These are phyloP conservation scores for Trichoderma guizhouense DNA, from an alignment of 2,329 filamentous ascomycete genomes.

Conservation along the genomic window DNA sequence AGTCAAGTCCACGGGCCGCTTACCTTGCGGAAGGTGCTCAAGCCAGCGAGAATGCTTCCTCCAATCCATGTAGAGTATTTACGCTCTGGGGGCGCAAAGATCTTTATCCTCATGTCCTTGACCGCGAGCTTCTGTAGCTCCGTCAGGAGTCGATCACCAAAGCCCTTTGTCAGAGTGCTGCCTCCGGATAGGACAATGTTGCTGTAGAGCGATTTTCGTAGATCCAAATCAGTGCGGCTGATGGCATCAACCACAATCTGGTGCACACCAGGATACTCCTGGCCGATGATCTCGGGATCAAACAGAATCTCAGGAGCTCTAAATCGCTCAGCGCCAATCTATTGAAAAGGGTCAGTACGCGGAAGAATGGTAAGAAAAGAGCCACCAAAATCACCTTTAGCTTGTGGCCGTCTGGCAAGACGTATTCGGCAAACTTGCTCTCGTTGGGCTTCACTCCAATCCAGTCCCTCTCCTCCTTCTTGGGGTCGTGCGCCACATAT, in stretches of 20 bases:
- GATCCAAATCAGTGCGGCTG: slow-evolving; percentile 88
- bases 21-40: slow-evolving; percentile 98
- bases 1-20: slow-evolving; percentile 25
- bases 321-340: slow-evolving; percentile 93
- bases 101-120: slow-evolving; percentile 99
- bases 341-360: neutral
- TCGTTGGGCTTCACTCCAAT: slow-evolving; percentile 72
- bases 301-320: slow-evolving; percentile 96
- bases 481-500: slow-evolving; percentile 87
- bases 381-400: slow-evolving; percentile 62
- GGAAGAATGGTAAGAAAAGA: neutral
- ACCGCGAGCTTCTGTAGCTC: slow-evolving; percentile 92
- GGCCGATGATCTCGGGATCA: slow-evolving; percentile 92
- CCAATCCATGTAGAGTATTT: slow-evolving; percentile 99
- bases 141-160: slow-evolving; percentile 85
- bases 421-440: slow-evolving; percentile 80
- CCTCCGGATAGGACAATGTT: slow-evolving; percentile 97
- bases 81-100: slow-evolving; percentile 93
- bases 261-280: slow-evolving; percentile 95
- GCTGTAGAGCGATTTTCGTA: slow-evolving; percentile 88
- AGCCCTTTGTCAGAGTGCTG: slow-evolving; percentile 93
- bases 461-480: slow-evolving; percentile 97
- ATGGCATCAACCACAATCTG: slow-evolving; percentile 98
- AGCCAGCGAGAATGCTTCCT: slow-evolving; percentile 89
- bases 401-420: slow-evolving; percentile 87